These are phyloP conservation scores for Fusarium sp. DNA, from an alignment of 2,329 filamentous ascomycete species.

Conservation along the genomic window DNA sequence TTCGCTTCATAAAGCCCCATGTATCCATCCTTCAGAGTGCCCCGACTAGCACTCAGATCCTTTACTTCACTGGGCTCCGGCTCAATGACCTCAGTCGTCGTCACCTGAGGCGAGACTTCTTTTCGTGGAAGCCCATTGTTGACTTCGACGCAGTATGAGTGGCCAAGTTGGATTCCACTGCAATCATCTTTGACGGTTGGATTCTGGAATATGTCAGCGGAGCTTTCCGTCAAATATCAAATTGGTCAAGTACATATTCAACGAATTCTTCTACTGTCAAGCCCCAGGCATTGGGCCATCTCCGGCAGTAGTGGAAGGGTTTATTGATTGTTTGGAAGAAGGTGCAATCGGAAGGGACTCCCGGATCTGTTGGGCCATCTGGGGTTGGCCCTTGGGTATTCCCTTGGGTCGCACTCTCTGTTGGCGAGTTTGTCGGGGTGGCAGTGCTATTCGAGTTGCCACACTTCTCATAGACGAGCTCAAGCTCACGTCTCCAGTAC, in stretches of 20 bases:
- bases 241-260: not conserved
- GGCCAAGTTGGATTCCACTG: not conserved
- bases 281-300: not conserved
- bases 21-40: too few relatives aligned
- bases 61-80: too few relatives aligned
- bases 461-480: too few relatives aligned
- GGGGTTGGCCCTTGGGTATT: not conserved
- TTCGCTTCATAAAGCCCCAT: too few relatives aligned
- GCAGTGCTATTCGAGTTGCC: not conserved
- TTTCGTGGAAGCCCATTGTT: not conserved
- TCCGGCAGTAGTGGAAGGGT: not conserved
- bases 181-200: not conserved
- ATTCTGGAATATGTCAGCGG: not conserved
- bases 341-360: not conserved
- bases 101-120: too few relatives aligned
- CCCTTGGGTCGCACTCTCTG: not conserved
- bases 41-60: accelerated
- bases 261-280: not conserved
- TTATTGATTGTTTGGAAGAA: not conserved
- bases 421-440: not conserved
- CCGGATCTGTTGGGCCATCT: not conserved
- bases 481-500: too few relatives aligned
- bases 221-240: accelerated
- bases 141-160: not conserved
- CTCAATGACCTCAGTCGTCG: too few relatives aligned